Evolutionary conservation across 768 basidiomycete species (phyloP).

Genomic region (Candolleomyces efflorescens): DNA sequence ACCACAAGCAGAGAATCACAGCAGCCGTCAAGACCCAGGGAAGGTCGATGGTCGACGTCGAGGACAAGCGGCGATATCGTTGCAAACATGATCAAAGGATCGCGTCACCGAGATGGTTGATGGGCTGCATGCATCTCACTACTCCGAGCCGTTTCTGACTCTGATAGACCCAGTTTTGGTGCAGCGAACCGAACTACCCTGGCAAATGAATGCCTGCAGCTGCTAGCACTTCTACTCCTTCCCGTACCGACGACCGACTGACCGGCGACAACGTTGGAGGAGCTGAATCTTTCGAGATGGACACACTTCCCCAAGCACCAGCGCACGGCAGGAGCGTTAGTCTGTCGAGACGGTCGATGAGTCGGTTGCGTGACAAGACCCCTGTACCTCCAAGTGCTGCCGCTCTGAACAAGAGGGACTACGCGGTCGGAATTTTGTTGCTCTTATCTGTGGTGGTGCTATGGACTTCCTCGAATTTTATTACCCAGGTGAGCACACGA

Average conservation of each 20-base stretch:
- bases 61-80: not conserved
- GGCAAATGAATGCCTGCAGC: conserved; percentile 5
- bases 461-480: conserved; percentile 87
- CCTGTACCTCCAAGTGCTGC: not conserved
- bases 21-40: too few relatives aligned
- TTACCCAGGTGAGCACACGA: conserved; percentile 61
- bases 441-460: conserved; percentile 75
- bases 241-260: not conserved
- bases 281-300: conserved; percentile 21
- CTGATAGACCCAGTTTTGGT: not conserved
- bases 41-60: too few relatives aligned
- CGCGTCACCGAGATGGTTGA: conserved; percentile 3
- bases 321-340: not conserved
- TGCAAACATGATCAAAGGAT: not conserved
- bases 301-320: conserved; percentile 12
- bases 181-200: not conserved
- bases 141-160: not conserved
- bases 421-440: conserved; percentile 58
- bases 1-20: too few relatives aligned
- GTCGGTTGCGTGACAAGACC: conserved; percentile 1
- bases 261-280: not conserved
- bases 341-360: not conserved
- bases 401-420: conserved; percentile 27
- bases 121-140: not conserved
- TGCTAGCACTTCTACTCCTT: not conserved